Conservation (phyloP, 73 alveolate genomes). For the Paraurostyla sp. region DNA sequence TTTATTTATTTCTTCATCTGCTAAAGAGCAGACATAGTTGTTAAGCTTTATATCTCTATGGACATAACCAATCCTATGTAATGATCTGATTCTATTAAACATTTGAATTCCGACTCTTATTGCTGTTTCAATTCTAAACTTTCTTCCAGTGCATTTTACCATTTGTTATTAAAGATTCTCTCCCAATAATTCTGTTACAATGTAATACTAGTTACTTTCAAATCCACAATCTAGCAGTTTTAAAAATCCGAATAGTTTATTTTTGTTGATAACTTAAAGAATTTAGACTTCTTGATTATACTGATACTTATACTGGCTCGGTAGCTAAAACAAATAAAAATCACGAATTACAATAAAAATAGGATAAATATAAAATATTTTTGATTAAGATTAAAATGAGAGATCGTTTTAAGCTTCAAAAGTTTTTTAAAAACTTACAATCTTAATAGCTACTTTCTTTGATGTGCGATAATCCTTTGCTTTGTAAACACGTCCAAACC, state of each 20-base stretch:
- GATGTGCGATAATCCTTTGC: slow-evolving; percentile 47
- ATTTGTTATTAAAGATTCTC: neutral
- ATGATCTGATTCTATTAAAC: slow-evolving; percentile 26
- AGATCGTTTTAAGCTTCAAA: too few relatives aligned
- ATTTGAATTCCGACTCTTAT: slow-evolving; percentile 36
- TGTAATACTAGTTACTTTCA: slow-evolving; percentile 14
- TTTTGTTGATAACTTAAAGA: neutral
- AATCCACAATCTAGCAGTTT: slow-evolving; percentile 42
- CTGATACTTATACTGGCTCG: neutral
- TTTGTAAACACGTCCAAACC: slow-evolving; percentile 43
- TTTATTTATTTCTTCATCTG: slow-evolving; percentile 7
- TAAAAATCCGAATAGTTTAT: slow-evolving; percentile 12
- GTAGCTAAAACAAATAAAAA: neutral
- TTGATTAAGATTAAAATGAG: too few relatives aligned
- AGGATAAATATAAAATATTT: too few relatives aligned
- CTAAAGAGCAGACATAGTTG: neutral
- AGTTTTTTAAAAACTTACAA: neutral
- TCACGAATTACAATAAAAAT: too few relatives aligned
- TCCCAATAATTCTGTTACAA: slow-evolving; percentile 52
- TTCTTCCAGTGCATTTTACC: slow-evolving; percentile 13
- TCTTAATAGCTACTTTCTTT: slow-evolving; percentile 42
- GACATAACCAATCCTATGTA: slow-evolving; percentile 46
- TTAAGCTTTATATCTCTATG: slow-evolving; percentile 57
- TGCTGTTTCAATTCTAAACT: slow-evolving; percentile 27
- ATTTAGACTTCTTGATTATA: slow-evolving; percentile 26